Percentiles rank a stretch among this genome's conserved stretches.
These are phyloP conservation scores for Metschnikowia amazonensis DNA, from an alignment of 805 yeast genomes.

Conservation along the genomic window DNA sequence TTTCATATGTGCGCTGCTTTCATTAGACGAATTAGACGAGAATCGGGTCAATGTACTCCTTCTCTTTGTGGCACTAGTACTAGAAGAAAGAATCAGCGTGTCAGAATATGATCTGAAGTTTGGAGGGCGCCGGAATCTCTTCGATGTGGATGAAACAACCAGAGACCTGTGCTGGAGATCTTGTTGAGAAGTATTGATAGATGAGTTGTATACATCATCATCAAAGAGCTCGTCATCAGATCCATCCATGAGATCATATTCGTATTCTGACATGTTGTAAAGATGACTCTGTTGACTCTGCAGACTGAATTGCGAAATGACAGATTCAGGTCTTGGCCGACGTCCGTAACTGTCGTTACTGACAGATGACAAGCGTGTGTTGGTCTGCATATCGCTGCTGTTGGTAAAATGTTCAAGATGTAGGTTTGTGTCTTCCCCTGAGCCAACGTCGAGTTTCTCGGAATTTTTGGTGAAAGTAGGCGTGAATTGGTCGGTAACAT, in stretches of 20 bases:
- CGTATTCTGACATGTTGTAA: constrained; percentile 42
- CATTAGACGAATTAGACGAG: constrained; percentile 38
- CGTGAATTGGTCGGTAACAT: background rate
- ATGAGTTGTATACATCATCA: constrained; percentile 38
- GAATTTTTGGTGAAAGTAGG: background rate
- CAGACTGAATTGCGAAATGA: constrained; percentile 39
- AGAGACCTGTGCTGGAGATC: constrained; percentile 21
- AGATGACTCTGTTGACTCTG: constrained; percentile 39
- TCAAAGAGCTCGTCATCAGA: constrained; percentile 35
- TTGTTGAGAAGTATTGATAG: constrained; percentile 32
- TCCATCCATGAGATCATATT: constrained; percentile 37
- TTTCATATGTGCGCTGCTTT: constrained; percentile 20
- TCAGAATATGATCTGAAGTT: constrained; percentile 35
- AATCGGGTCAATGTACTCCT: constrained; percentile 32
- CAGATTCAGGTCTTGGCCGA: constrained; percentile 36
- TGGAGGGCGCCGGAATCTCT: constrained; percentile 26
- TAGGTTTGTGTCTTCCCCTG: background rate
- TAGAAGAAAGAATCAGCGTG: constrained; percentile 30
- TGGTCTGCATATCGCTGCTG: background rate
- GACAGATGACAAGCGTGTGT: constrained; percentile 4
- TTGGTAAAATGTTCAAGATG: background rate
- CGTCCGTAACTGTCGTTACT: constrained; percentile 12
- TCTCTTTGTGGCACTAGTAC: constrained; percentile 26
- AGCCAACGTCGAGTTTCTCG: background rate
- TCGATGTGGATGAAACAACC: constrained; percentile 14